Evolutionary conservation across 1,284 basidiomycete species (phyloP), one percentile per base, ranked within the genome.

Genomic region (Ceratobasidium sp.): DNA sequence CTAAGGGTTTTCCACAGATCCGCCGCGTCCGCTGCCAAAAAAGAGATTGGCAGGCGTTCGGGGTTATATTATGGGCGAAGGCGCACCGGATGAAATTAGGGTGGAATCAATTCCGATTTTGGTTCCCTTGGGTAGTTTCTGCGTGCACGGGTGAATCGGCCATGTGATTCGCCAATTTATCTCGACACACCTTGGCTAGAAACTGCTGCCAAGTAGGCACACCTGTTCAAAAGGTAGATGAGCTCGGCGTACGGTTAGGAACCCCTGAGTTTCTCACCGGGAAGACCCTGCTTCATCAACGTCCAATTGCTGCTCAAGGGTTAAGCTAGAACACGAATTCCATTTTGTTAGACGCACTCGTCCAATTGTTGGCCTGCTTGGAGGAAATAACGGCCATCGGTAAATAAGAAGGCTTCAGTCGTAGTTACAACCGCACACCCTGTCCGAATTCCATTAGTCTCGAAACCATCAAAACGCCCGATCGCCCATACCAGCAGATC

Each of bases 291-390:
- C 78, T 93, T 96, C 92, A 96, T 95, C 75, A 98, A 80, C 1
- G 85, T 91, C 96, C 96, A 98, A 73, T 96, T 94, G 58, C 87
- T 91, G 35, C 42, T 10, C n/a, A 69, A 12, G 69, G 15, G 56
- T 31, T 67, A 29, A 35, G 12, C 6, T 8, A 32, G 38, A 40
- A 7, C 17, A 40, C 42, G 22, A 15, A 22, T n/a, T 34, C 31
- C 15, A 27, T 45, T 25, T 25, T 25, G 17, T 27, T 25, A 17
- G 43, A 78, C 85, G 78, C 76, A 92, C 86, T 84, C 75, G 75
- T 96, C 93, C 55, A 99, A 82, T 80, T 99, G 91, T 75, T 96
- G 87, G 70, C 85, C 87, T 0, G 96, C 96, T 79, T 98, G 96
- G 13, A 97, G 81, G 76, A 92, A 97, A 79, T 98, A 99, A 50